Evolutionary conservation across 192 early-diverging fungal genomes (phyloP), one percentile per base, ranked within the genome.

Genomic region (Glomus cerebriforme): DNA sequence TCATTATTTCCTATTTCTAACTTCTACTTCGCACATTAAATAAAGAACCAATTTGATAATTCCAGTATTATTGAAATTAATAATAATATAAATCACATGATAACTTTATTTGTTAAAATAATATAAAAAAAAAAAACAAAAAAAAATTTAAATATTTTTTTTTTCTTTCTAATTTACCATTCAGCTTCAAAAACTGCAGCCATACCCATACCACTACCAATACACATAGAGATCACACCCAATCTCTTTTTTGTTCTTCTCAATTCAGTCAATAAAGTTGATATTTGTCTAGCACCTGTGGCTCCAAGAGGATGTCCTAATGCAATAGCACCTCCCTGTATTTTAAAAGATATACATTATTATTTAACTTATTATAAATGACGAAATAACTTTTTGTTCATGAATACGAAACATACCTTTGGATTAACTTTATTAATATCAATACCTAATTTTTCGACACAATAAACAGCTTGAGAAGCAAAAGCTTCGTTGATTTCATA

Each of bases 401-500:
- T 29, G 17, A 65, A 17, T 32, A 64, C 13, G 0, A 27, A 65
- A 32, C 27, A 26, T 68, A 37, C 62, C 62, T 96, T 94, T 63
- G 96, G 96, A 88, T 99, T 99, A 82, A 98, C 95, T 91, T 95
- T 98, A 75, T 94, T 91, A 82, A 92, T 82, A 79, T 91, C 88
- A 70, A 99, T 92, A 31, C 91, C 92, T 54, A 96, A 91, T 83
- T 95, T 93, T 85, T 97, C 92, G 54, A 95, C 89, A 74, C 90
- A 94, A 90, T 95, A 97, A 49, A 97, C 92, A 17, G 96, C 94
- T 87, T 99, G 96, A 69, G 96, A 98, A 37, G 97, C 97, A 86
- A 99, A 98, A 29, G 97, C 97, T 87, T 98, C 97, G 87, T 99
- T 99, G 79, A 99, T 91, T 85, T 99, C 96, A 75, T 87, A 93